phyloP scores from a whole-genome alignment of 768 basidiomycete species.

The Boletus sp. region DNA sequence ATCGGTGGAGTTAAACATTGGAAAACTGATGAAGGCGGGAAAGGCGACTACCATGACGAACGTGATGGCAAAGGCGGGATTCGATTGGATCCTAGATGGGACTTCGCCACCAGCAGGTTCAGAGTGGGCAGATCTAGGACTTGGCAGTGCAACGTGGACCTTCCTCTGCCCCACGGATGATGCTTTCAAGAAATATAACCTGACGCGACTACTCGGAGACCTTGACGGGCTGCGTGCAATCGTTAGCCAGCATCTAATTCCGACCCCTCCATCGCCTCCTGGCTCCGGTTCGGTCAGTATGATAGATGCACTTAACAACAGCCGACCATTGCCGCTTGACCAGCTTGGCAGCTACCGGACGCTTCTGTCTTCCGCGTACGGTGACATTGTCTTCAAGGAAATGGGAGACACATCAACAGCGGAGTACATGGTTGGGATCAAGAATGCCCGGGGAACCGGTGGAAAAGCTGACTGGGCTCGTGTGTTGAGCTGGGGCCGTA shows the following conservation, averaged over 20 bases:
- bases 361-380: constrained; percentile 76
- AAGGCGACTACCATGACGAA: constrained; percentile 88
- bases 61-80: constrained; percentile 77
- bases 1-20: constrained; percentile 79
- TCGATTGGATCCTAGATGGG: constrained; percentile 91
- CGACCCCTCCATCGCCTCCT: constrained; percentile 33
- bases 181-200: constrained; percentile 84
- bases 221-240: constrained; percentile 51
- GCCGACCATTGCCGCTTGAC: constrained; percentile 68
- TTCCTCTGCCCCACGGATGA: constrained; percentile 89
- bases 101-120: constrained; percentile 72
- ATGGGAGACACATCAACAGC: constrained; percentile 40
- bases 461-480: constrained; percentile 62
- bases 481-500: constrained; percentile 72
- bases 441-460: constrained; percentile 67
- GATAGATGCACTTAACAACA: constrained; percentile 52
- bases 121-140: constrained; percentile 53
- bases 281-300: constrained; percentile 24
- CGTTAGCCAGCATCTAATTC: constrained; percentile 77
- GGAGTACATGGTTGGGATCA: constrained; percentile 65
- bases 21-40: constrained; percentile 88
- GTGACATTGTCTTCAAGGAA: constrained; percentile 77
- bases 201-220: constrained; percentile 69
- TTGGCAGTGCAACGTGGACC: constrained; percentile 71
- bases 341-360: constrained; percentile 76